These are phyloP conservation scores for Agrostemma githago DNA, from an alignment of 148 eudicot genomes.

Conservation along the genomic window DNA sequence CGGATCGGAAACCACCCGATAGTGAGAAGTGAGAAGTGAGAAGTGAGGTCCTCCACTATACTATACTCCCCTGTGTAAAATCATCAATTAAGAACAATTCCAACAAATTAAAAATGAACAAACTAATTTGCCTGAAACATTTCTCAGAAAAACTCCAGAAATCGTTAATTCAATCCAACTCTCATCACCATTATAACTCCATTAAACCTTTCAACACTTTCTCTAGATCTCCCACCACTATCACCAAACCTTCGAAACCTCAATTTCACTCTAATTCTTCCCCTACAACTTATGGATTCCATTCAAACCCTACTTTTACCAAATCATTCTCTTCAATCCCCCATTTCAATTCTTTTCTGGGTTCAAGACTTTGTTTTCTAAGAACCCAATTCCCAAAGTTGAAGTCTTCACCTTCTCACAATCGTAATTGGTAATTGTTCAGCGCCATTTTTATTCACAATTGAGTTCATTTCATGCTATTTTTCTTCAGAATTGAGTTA, in stretches of 20 bases:
- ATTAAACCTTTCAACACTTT: slow-evolving; percentile 17
- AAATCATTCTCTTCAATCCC: slow-evolving; percentile 26
- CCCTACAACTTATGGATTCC: slow-evolving; percentile 27
- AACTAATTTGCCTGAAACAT: slow-evolving; percentile 30
- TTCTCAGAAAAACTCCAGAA: slow-evolving; percentile 29
- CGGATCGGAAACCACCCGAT: too few relatives aligned
- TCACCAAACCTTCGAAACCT: slow-evolving; percentile 10
- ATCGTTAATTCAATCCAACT: slow-evolving; percentile 13
- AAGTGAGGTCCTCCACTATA: too few relatives aligned
- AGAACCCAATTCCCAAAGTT: slow-evolving; percentile 18
- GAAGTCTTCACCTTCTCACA: slow-evolving; percentile 15
- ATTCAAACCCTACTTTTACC: slow-evolving; percentile 28
- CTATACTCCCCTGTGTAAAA: too few relatives aligned
- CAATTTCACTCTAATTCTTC: slow-evolving; percentile 16
- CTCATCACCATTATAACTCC: slow-evolving; percentile 11
- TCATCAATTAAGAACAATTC: background rate
- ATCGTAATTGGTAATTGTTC: slow-evolving; percentile 35
- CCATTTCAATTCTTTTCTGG: slow-evolving; percentile 23
- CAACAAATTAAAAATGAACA: slow-evolving; percentile 35
- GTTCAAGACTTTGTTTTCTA: slow-evolving; percentile 19
- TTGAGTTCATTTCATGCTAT: background rate
- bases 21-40: too few relatives aligned
- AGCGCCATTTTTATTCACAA: background rate
- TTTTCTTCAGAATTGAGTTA: background rate
- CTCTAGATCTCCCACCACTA: slow-evolving; percentile 14